These are phyloP conservation scores for Posidonia australis DNA, from an alignment of 106 monocot species.

Conservation along the genomic window DNA sequence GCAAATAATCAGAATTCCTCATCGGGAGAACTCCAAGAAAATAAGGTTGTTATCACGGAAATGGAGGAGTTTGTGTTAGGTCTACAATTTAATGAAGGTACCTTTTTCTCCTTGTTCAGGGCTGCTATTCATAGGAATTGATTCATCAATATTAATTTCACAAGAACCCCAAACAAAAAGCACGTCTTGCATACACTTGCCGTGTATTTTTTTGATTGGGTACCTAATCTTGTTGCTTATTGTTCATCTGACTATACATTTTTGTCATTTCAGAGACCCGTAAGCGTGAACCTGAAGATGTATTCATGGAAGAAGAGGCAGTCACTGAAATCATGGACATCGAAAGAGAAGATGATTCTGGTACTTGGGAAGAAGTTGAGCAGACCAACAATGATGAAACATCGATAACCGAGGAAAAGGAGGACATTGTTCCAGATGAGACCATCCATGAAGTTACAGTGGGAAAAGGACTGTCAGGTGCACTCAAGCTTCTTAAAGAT, in stretches of 20 bases:
- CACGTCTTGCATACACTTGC: not conserved
- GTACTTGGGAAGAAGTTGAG: conserved; percentile 29
- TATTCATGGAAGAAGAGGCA: conserved; percentile 75
- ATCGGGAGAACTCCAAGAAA: conserved; percentile 33
- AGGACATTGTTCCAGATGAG: conserved; percentile 52
- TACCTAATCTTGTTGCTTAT: not conserved
- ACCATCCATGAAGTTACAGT: conserved; percentile 80
- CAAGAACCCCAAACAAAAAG: no score
- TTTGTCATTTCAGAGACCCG: conserved; percentile 34
- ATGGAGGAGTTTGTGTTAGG: conserved; percentile 97
- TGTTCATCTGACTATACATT: not conserved
- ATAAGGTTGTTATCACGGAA: conserved; percentile 87
- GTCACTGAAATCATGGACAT: conserved; percentile 21
- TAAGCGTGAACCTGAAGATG: conserved; percentile 64
- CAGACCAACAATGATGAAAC: conserved; percentile 37
- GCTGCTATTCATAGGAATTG: no score
- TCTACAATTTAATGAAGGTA: conserved; percentile 90
- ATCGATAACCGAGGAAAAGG: conserved; percentile 16
- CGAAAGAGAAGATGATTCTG: conserved; percentile 26
- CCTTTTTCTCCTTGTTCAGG: not conserved
- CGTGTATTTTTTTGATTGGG: not conserved
- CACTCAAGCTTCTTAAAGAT: conserved; percentile 74
- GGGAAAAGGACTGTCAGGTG: conserved; percentile 88
- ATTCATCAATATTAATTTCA: not conserved
- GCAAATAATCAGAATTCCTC: conserved; percentile 16